Conservation (phyloP, 1,284 basidiomycete species). For the Apiotrichum akiyoshidainum region DNA sequence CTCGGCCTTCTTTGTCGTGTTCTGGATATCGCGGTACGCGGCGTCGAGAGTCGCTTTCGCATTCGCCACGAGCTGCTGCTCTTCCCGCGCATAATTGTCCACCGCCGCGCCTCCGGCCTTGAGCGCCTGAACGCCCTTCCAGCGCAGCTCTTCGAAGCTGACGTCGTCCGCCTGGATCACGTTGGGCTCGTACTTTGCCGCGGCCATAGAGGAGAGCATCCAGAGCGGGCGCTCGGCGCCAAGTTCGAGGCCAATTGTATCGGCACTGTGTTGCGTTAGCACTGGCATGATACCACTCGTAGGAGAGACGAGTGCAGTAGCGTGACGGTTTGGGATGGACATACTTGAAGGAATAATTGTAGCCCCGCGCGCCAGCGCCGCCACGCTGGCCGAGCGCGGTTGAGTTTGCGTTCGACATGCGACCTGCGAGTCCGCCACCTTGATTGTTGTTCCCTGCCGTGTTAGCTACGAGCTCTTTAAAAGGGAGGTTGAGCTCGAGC, state of each 20-base stretch:
- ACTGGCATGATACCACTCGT: not conserved
- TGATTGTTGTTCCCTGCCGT: slow-evolving; percentile 1
- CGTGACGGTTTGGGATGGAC: not conserved
- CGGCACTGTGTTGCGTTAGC: slow-evolving; percentile 26
- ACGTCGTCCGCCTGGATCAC: slow-evolving; percentile 68
- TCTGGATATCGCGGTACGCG: slow-evolving; percentile 28
- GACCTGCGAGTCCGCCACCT: slow-evolving; percentile 8
- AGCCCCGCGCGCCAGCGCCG: not conserved
- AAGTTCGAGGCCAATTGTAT: slow-evolving; percentile 38
- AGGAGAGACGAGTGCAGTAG: not conserved
- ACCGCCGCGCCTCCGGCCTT: slow-evolving; percentile 4
- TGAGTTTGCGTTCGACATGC: slow-evolving; percentile 16
- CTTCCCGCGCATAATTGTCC: slow-evolving; percentile 35
- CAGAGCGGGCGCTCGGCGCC: slow-evolving; percentile 60
- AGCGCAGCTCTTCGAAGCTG: slow-evolving; percentile 74
- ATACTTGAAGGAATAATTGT: slow-evolving; percentile 40
- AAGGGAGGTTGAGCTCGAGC: not conserved
- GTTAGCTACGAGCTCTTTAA: not conserved
- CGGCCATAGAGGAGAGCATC: slow-evolving; percentile 75
- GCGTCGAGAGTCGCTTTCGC: slow-evolving; percentile 29
- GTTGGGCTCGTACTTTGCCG: slow-evolving; percentile 68
- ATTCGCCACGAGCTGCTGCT: slow-evolving; percentile 25
- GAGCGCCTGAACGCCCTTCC: slow-evolving; percentile 61
- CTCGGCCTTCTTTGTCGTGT: slow-evolving; percentile 30
- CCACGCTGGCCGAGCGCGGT: slow-evolving; percentile 20